A percentile compares a stretch with the other conserved stretches of the same genome.
phyloP scores from a whole-genome alignment of 208 protist genomes.

The Strigomonas galati region DNA sequence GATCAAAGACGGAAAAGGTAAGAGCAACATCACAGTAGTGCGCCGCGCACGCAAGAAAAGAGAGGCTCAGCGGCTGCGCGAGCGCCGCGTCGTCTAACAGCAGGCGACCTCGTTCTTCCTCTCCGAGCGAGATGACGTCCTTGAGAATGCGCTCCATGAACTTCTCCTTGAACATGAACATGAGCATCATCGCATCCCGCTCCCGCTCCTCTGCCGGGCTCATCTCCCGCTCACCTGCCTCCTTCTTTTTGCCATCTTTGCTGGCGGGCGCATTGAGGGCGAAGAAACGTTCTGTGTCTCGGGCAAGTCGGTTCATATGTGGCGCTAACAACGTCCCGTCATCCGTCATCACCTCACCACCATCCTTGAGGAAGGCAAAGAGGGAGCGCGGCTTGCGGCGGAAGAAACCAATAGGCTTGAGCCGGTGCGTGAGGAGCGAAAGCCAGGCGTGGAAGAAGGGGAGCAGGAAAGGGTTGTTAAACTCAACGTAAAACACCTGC shows the following conservation, averaged over 20 bases:
- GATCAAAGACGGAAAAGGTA: neutral
- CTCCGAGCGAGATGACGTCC: slow-evolving; percentile 20
- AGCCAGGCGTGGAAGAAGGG: slow-evolving; percentile 1
- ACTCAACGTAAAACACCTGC: neutral
- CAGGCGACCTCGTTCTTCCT: slow-evolving; percentile 17
- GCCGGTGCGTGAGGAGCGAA: neutral
- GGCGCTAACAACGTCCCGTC: slow-evolving; percentile 9
- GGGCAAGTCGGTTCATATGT: slow-evolving; percentile 31
- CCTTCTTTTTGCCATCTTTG: neutral
- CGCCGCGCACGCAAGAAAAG: slow-evolving; percentile 19
- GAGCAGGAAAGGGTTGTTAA: neutral
- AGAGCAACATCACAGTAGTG: slow-evolving; percentile 9
- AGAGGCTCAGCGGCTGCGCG: slow-evolving; percentile 7
- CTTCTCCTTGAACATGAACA: slow-evolving; percentile 26
- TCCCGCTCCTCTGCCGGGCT: neutral
- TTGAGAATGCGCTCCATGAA: slow-evolving; percentile 25
- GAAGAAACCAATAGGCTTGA: slow-evolving; percentile 8
- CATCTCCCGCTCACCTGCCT: neutral
- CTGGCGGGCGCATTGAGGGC: neutral
- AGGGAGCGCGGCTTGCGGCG: neutral
- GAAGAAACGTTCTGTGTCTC: slow-evolving; percentile 18
- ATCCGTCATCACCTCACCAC: neutral
- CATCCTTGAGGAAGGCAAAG: neutral
- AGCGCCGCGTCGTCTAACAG: slow-evolving; percentile 22
- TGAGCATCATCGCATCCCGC: slow-evolving; percentile 17